Percentiles rank a stretch among this genome's conserved stretches.
phyloP scores from a whole-genome alignment of 164 flowering plant species.

The Vitis amurensis region DNA sequence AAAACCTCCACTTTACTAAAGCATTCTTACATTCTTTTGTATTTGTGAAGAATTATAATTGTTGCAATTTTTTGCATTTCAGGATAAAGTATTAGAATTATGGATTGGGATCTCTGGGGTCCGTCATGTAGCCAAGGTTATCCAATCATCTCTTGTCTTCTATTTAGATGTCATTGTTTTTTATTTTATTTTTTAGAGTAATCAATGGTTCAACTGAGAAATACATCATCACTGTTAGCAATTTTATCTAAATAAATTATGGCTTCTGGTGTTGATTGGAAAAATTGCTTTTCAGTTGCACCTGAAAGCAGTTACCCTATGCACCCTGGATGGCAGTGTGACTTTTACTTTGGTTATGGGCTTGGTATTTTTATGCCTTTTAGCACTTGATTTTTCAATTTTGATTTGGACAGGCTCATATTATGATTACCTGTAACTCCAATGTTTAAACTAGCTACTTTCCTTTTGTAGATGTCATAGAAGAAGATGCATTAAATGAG shows the following conservation, averaged over 20 bases:
- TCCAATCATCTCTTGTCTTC: neutral
- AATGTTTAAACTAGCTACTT: neutral
- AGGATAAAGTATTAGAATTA: slow-evolving; percentile 11
- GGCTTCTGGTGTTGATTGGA: neutral
- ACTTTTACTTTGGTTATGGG: slow-evolving; percentile 24
- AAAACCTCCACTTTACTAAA: neutral
- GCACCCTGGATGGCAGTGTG: slow-evolving; percentile 22
- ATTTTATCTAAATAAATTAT: neutral
- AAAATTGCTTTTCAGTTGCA: slow-evolving; percentile 15
- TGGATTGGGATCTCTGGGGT: slow-evolving; percentile 29
- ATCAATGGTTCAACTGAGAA: neutral
- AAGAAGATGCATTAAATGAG: slow-evolving; percentile 49
- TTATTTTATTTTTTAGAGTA: neutral
- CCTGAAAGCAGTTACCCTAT: slow-evolving; percentile 8
- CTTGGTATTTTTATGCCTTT: slow-evolving; percentile 18
- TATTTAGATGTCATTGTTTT: neutral
- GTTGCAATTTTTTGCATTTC: slow-evolving; percentile 4
- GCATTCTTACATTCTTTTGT: neutral
- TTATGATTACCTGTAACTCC: neutral
- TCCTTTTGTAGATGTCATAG: slow-evolving; percentile 35
- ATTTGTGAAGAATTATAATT: neutral
- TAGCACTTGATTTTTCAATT: neutral
- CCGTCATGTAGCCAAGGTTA: slow-evolving; percentile 12
- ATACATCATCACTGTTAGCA: neutral
- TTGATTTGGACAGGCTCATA: neutral